These are phyloP conservation scores for Malus sylvestris DNA, from an alignment of 306 rosid genomes.

Conservation along the genomic window DNA sequence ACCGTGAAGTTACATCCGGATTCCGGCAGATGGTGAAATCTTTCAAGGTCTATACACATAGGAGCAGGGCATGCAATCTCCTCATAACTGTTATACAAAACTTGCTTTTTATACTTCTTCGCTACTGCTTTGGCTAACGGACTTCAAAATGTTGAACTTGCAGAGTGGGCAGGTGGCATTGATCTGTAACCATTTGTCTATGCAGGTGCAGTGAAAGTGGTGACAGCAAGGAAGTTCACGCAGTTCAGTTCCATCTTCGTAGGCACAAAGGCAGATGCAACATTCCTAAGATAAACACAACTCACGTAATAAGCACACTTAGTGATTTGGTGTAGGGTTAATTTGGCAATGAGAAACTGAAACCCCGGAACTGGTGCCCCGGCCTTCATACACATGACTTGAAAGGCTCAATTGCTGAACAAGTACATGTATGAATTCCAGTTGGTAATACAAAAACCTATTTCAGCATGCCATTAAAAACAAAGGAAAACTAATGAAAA, in stretches of 20 bases:
- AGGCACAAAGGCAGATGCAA: constrained; percentile 70
- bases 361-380: neutral
- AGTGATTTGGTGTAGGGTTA: neutral
- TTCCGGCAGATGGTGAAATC: neutral
- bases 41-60: neutral
- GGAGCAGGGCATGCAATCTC: neutral
- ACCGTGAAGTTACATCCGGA: constrained; percentile 1
- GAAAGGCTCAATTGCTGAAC: neutral
- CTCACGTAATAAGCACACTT: neutral
- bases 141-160: constrained; percentile 69
- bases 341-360: neutral
- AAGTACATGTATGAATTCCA: neutral
- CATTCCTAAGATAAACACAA: constrained; percentile 50
- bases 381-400: neutral
- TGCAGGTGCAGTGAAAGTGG: constrained; percentile 84
- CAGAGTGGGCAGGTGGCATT: constrained; percentile 92
- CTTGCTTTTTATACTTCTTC: constrained; percentile 37
- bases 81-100: neutral
- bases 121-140: constrained; percentile 18
- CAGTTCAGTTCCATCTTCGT: constrained; percentile 68
- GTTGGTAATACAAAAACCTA: neutral
- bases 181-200: constrained; percentile 83
- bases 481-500: no score
- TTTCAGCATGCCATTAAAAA: neutral
- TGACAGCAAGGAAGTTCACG: constrained; percentile 89